Percentiles rank a stretch among this genome's conserved stretches.
Evolutionary conservation across 257 asterid genomes (phyloP).

Genomic region (Solanum ossicruentum): DNA sequence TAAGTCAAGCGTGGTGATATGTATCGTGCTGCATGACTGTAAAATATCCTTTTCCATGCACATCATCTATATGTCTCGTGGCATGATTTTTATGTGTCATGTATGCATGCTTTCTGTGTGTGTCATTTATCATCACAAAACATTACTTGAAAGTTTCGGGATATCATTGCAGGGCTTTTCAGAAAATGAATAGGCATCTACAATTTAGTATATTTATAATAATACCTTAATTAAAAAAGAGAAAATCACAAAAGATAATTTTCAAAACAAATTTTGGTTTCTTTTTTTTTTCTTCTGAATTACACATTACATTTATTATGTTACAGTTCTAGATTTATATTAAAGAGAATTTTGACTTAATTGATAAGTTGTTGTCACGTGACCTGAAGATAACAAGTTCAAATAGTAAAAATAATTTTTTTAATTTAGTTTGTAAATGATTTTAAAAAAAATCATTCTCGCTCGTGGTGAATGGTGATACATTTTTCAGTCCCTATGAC

Average conservation of each 20-base stretch:
- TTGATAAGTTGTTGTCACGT: no score
- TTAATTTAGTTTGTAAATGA: neutral
- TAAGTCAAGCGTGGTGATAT: no score
- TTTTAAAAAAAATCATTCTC: neutral
- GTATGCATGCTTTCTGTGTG: neutral
- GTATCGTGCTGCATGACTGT: neutral
- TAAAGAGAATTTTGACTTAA: neutral
- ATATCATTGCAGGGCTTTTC: no score
- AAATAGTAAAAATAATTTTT: neutral
- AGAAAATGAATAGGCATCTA: no score
- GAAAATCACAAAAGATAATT: no score
- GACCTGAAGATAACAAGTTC: no score
- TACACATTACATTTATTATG: no score
- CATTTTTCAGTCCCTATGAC: neutral
- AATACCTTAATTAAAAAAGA: no score
- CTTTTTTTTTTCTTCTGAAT: no score
- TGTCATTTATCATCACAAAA: neutral
- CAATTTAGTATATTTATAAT: neutral
- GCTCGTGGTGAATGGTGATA: neutral
- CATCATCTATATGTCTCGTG: neutral
- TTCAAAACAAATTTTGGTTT: neutral
- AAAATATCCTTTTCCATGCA: neutral
- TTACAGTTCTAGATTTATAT: neutral
- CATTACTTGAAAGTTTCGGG: neutral
- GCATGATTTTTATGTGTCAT: neutral